These are phyloP conservation scores for Diplodia scrobiculata DNA, from an alignment of 2,329 filamentous ascomycete genomes.

Conservation along the genomic window DNA sequence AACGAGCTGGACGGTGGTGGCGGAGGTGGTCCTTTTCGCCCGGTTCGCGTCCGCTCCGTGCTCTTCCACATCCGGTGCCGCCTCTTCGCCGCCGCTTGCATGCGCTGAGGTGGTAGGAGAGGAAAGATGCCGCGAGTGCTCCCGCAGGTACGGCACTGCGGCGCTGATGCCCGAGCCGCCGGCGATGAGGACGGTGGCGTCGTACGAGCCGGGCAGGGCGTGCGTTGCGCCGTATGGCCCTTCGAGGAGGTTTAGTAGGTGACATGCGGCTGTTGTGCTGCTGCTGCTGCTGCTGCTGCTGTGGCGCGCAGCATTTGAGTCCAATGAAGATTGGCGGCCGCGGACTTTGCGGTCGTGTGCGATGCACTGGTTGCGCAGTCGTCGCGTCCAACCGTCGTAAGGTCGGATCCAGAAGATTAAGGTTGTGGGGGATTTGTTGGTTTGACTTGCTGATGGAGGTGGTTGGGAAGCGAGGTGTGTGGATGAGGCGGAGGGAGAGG, in stretches of 20 bases:
- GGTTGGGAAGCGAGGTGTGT: background rate
- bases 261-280: background rate
- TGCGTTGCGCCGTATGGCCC: conserved; percentile 53
- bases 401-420: conserved; percentile 56
- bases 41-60: no score
- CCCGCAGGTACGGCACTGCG: conserved; percentile 39
- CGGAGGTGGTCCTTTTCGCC: background rate
- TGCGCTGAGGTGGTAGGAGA: background rate
- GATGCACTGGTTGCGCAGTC: conserved; percentile 46
- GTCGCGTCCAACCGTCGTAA: conserved; percentile 55
- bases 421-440: conserved; percentile 18
- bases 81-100: background rate
- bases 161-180: conserved; percentile 44
- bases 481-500: conserved; percentile 29
- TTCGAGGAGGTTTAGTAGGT: conserved; percentile 51
- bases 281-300: background rate
- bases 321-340: background rate
- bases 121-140: conserved; percentile 1
- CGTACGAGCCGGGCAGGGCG: conserved; percentile 48
- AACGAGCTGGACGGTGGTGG: conserved; percentile 36
- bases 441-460: conserved; percentile 35
- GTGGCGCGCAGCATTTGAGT: background rate
- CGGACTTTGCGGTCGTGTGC: conserved; percentile 1
- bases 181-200: conserved; percentile 43
- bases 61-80: background rate